phyloP scores from a whole-genome alignment of 2,329 filamentous ascomycete species.

The Aspergillus neoniger region DNA sequence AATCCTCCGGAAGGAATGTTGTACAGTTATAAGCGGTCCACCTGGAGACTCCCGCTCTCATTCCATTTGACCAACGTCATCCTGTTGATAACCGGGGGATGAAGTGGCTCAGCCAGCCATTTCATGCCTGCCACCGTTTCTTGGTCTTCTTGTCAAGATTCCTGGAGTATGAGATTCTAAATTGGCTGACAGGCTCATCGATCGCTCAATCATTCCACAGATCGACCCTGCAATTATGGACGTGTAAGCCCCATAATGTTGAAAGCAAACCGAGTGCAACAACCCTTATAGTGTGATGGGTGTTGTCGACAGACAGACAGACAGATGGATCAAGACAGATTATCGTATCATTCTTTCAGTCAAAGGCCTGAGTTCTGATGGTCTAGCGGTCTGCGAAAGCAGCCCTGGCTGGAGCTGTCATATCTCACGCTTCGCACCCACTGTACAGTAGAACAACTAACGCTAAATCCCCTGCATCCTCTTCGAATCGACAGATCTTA shows the following conservation, averaged over 20 bases:
- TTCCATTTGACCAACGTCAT: constrained; percentile 5
- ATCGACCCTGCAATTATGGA: constrained; percentile 5
- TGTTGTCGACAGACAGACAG: not conserved
- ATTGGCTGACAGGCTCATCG: not conserved
- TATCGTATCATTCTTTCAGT: not conserved
- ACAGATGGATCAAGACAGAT: not conserved
- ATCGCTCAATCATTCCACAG: not conserved
- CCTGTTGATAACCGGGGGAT: not conserved
- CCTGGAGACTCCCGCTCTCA: constrained; percentile 5
- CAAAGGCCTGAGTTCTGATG: constrained; percentile 10
- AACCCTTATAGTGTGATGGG: not conserved
- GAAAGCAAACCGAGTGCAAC: not conserved
- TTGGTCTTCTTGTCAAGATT: not conserved
- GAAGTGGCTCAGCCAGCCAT: constrained; percentile 6
- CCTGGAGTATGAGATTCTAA: not conserved
- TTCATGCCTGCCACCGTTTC: not conserved
- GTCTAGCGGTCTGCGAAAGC: constrained; percentile 21
- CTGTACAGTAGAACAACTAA: constrained; percentile 2
- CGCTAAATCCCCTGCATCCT: constrained; percentile 10
- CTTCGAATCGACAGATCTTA: constrained; percentile 6
- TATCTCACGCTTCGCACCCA: constrained; percentile 12
- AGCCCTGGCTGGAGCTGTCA: constrained; percentile 19
- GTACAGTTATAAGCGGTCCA: constrained; percentile 10
- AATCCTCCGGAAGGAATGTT: constrained; percentile 5
- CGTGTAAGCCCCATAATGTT: not conserved